Conservation (phyloP, 257 asterid species). For the Rehmannia glutinosa region DNA sequence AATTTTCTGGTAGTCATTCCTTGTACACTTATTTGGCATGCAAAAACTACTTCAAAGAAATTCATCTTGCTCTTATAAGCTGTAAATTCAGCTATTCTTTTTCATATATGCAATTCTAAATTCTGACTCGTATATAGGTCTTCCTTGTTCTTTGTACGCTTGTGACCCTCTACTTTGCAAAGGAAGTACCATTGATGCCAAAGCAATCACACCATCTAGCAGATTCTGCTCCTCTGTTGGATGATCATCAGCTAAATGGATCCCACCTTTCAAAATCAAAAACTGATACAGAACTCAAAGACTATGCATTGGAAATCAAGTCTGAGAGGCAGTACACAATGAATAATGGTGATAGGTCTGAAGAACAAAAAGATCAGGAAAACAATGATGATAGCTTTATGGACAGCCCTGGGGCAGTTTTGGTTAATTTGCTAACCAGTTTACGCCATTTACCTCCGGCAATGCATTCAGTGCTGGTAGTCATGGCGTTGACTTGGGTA, state of each 20-base stretch:
- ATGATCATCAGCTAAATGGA: slow-evolving; percentile 41
- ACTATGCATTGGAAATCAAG: slow-evolving; percentile 29
- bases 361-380: slow-evolving; percentile 41
- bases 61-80: background rate
- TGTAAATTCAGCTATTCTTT: slow-evolving; percentile 5
- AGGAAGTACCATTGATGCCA: slow-evolving; percentile 69
- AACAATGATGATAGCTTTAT: slow-evolving; percentile 39
- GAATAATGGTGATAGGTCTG: slow-evolving; percentile 29
- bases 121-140: slow-evolving; percentile 41
- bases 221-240: slow-evolving; percentile 93
- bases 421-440: slow-evolving; percentile 90
- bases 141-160: slow-evolving; percentile 75
- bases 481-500: slow-evolving; percentile 99
- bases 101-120: slow-evolving; percentile 22
- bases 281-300: slow-evolving; percentile 20
- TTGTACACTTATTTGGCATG: background rate
- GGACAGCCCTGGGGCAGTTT: slow-evolving; percentile 96
- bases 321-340: slow-evolving; percentile 33
- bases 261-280: slow-evolving; percentile 44
- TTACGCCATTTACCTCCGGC: slow-evolving; percentile 96
- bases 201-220: slow-evolving; percentile 45
- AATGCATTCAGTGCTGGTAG: slow-evolving; percentile 91
- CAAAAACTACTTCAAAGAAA: background rate
- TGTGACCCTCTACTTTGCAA: slow-evolving; percentile 87
- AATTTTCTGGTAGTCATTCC: slow-evolving; percentile 4